Conservation (phyloP, 176 grass and related monocot genomes). For the Hyparrhenia diplandra region DNA sequence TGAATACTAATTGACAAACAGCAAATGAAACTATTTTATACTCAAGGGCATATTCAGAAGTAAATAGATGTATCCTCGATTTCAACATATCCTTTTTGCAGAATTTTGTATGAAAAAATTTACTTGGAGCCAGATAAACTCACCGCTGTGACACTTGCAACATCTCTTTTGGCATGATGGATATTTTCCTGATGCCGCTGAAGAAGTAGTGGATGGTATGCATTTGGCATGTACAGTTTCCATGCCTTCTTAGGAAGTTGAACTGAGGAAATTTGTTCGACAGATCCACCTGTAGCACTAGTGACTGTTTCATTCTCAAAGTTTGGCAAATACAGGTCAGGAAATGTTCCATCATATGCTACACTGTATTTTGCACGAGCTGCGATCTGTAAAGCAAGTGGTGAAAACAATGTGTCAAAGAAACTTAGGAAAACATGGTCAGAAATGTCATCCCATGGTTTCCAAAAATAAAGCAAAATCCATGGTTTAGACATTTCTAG, state of each 20-base stretch:
- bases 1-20: constrained; percentile 4
- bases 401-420: constrained; percentile 9
- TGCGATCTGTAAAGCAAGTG: constrained; percentile 45
- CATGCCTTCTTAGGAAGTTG: constrained; percentile 33
- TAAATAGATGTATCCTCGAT: neutral
- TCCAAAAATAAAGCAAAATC: neutral
- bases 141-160: constrained; percentile 50
- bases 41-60: neutral
- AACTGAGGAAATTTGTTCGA: constrained; percentile 12
- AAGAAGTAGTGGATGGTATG: constrained; percentile 71
- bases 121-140: constrained; percentile 32
- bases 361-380: constrained; percentile 73
- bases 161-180: constrained; percentile 47
- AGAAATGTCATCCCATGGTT: neutral
- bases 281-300: constrained; percentile 21
- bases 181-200: constrained; percentile 56
- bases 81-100: neutral
- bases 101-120: neutral
- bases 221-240: constrained; percentile 75
- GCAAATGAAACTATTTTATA: neutral
- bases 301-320: constrained; percentile 11
- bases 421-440: neutral
- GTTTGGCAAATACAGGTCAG: constrained; percentile 61
- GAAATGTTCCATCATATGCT: constrained; percentile 59
- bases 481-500: neutral